Percentiles rank a stretch among this genome's conserved stretches.
Evolutionary conservation across 768 basidiomycete species (phyloP).

Genomic region (Mycena epipterygia): DNA sequence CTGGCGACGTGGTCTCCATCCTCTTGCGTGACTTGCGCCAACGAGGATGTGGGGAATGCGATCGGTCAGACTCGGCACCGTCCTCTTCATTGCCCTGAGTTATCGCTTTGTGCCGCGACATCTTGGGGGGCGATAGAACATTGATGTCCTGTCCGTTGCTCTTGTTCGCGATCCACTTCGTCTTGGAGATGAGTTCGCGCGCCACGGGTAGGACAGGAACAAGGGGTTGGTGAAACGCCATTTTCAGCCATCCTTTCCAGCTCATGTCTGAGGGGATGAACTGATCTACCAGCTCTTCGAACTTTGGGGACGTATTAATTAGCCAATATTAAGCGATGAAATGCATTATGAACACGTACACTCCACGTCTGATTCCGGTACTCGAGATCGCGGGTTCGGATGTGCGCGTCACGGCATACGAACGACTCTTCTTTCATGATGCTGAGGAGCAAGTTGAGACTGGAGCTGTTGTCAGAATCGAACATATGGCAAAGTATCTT

Average conservation of each 20-base stretch:
- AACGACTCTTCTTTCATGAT: conserved; percentile 89
- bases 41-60: conserved; percentile 33
- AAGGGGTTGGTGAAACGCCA: conserved; percentile 85
- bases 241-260: conserved; percentile 87
- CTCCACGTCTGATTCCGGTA: conserved; percentile 89
- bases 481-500: conserved; percentile 21
- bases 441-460: conserved; percentile 80
- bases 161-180: conserved; percentile 70
- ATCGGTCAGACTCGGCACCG: conserved; percentile 26
- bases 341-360: conserved; percentile 62
- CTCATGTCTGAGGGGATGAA: conserved; percentile 84
- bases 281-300: conserved; percentile 84
- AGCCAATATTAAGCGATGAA: conserved; percentile 16
- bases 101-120: conserved; percentile 19
- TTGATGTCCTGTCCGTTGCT: conserved; percentile 29
- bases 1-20: conserved; percentile 20
- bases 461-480: conserved; percentile 42
- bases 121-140: conserved; percentile 15
- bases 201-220: conserved; percentile 85
- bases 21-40: conserved; percentile 35
- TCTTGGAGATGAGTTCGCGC: conserved; percentile 82
- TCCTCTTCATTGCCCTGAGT: conserved; percentile 16
- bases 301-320: conserved; percentile 54
- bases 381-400: conserved; percentile 84
- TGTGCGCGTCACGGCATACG: conserved; percentile 82